Base-by-base conservation (phyloP, 2,329 filamentous ascomycete genomes). In the Penicillium sp. region DNA sequence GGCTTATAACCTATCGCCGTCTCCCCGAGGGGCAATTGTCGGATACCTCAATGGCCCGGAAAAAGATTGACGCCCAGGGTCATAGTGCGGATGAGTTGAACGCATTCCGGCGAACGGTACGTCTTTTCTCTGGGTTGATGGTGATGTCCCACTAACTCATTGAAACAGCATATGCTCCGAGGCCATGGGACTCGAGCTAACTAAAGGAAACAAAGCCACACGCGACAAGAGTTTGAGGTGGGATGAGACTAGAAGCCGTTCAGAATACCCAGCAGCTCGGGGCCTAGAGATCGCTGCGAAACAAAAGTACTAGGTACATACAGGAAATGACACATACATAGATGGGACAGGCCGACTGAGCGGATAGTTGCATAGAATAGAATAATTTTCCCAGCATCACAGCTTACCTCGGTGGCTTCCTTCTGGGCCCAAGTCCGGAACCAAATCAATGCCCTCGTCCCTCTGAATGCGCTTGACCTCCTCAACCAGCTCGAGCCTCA, bases 1-100 rank as follows among this genome's bases (percentile, higher is more conserved):
- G 89, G 57, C 76, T 99, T 30, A 86, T 97, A 44, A 95, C 90
- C 0, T 97, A 97, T 68, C 79, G 83, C 37, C 81, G 90, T 44
- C 73, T 88, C 16, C 77, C 80, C 0, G 83, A 89, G 58, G 73
- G 67, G n/a, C 60, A 73, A 36, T 41, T 64, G n/a, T 68, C 67
- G 7, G 62, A 66, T 30, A 50, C 55, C 11, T 57, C 62, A 3
- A 52, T 52, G 34, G 59, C 57, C 65, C 10, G 73, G 78, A 60
- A 52, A 42, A 67, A 60, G 38, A 55, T 51, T 22, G 64, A 69
- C 30, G 53, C 59, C 4, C 56, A 59, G 25, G 80, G 78, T 2
- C 69, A 71, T 9, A 80, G 70, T 18, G 86, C 85, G 1, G 78
- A 87, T 69, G 83, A 87, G 33, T 64, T 88, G 54, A 89, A 89